Percentiles rank a stretch among this genome's conserved stretches.
Conservation (phyloP, 352 stramenopile species). For the Blastocystis sp. region DNA sequence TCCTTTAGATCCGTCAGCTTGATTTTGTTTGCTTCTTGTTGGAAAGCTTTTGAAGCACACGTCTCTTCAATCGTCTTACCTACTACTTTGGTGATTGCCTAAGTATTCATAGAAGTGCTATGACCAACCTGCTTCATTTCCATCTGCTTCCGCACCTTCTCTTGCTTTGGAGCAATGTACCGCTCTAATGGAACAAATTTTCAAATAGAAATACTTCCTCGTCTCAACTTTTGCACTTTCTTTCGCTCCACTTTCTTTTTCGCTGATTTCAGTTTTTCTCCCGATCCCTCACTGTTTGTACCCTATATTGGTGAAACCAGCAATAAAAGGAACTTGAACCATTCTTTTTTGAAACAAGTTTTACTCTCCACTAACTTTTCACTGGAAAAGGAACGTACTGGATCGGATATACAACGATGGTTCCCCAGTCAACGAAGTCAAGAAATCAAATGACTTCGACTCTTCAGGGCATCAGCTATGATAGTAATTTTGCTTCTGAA, state of each 20-base stretch:
- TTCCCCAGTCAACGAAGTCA: not conserved
- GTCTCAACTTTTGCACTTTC: slow-evolving; percentile 13
- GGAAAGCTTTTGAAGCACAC: slow-evolving; percentile 40
- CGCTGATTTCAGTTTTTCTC: slow-evolving; percentile 9
- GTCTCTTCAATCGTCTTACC: slow-evolving; percentile 49
- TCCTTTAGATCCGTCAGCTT: slow-evolving; percentile 54
- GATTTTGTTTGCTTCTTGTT: slow-evolving; percentile 59
- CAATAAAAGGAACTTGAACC: slow-evolving; percentile 21
- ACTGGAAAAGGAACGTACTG: not conserved
- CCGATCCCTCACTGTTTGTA: not conserved
- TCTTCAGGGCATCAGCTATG: not conserved
- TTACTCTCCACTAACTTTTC: not conserved
- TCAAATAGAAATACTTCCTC: not conserved
- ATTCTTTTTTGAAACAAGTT: not conserved
- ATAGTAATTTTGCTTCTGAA: not conserved
- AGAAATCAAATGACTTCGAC: not conserved
- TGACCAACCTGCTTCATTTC: not conserved
- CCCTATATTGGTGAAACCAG: not conserved
- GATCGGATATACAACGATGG: not conserved
- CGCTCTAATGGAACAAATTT: not conserved
- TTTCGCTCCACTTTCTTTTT: not conserved
- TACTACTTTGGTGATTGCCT: slow-evolving; percentile 54
- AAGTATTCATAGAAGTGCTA: not conserved
- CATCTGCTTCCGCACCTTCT: slow-evolving; percentile 20
- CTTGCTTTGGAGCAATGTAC: slow-evolving; percentile 39